Evolutionary conservation across 2,329 filamentous ascomycete genomes (phyloP), one percentile per base, ranked within the genome.

Genomic region (Colletotrichum liaoningense): DNA sequence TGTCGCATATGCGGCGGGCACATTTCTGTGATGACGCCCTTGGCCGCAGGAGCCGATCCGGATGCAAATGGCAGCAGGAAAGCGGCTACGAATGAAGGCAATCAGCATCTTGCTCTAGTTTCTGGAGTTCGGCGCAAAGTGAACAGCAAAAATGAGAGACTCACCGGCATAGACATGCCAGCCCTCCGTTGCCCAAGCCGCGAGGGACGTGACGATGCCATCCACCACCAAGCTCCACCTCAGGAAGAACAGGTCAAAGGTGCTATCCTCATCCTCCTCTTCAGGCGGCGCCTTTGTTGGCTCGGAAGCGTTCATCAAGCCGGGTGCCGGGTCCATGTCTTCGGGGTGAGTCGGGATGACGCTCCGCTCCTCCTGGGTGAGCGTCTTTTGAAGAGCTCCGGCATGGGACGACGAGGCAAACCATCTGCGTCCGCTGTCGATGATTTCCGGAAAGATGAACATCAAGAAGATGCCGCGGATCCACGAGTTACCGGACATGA

Each of bases 21-120:
- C 91, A 94, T 92, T 69, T 93, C 89, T 0, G 93, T 88, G 72
- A 94, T 93, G n/a, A 92, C 91, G 0, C 92, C 93, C 76, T 94
- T 94, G 1, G 92, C 91, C 0, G 92, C 91, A 0, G 92, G 88
- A 0, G 91, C 92, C 0, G 92, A 92, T 0, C 93, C 93, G 0
- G 92, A 92, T 0, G 91, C 92, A 35, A 94, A 89, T 0, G 93
- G 93, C 0, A 94, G 84, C 1, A 94, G 79, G 30, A 89, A 87
- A 0, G 91, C 91, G 1, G 92, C 88, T 87, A 5, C 8, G 1
- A 11, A 71, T 0, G n/a, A 35, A 4, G 0, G 3, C 64, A 0
- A 66, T 60, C 33, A 5, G 9, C 35, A n/a, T 30, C 6, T 8
- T 5, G 22, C 12, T 14, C 4, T 5, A 11, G 24, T 7, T 5